These are phyloP conservation scores for Cladosporium sp. DNA, from an alignment of 2,329 filamentous ascomycete species.

Conservation along the genomic window DNA sequence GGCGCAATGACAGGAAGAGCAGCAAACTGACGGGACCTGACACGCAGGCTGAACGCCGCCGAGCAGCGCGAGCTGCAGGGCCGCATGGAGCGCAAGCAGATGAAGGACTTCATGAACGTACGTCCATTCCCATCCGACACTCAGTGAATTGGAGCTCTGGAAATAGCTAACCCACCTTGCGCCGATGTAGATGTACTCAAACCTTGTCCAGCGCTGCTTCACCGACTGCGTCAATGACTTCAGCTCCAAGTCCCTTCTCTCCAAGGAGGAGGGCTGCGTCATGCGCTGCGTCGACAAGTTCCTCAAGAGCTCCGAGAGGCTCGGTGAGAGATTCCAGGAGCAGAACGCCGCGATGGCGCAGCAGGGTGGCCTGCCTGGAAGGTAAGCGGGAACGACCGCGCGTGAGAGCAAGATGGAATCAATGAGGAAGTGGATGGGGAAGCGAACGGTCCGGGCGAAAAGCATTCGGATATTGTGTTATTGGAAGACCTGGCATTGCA, in stretches of 20 bases:
- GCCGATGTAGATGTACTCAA: constrained; percentile 56
- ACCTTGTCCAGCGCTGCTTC: constrained; percentile 84
- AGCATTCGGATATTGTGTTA: constrained; percentile 6
- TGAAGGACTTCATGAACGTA: constrained; percentile 98
- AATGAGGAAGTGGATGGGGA: neutral
- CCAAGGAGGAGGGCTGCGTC: constrained; percentile 85
- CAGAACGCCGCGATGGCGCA: constrained; percentile 64
- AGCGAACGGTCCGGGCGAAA: neutral
- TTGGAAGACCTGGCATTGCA: constrained; percentile 16
- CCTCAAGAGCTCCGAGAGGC: constrained; percentile 81
- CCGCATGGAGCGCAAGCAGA: constrained; percentile 95
- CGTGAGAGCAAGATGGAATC: neutral
- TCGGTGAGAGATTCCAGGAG: constrained; percentile 85
- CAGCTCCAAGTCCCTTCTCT: constrained; percentile 87
- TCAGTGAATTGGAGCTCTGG: neutral
- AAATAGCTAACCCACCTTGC: neutral
- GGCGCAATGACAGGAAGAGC: neutral
- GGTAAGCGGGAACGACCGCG: neutral
- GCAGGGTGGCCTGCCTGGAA: constrained; percentile 40
- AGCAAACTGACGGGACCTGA: constrained; percentile 11
- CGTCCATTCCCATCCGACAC: constrained; percentile 32
- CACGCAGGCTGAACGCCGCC: constrained; percentile 58
- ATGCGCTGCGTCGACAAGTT: constrained; percentile 94
- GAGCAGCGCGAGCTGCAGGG: constrained; percentile 91
- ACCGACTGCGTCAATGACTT: constrained; percentile 97